These are phyloP conservation scores for Xylariomycetidae sp. DNA, from an alignment of 2,329 filamentous ascomycete genomes.

Conservation along the genomic window DNA sequence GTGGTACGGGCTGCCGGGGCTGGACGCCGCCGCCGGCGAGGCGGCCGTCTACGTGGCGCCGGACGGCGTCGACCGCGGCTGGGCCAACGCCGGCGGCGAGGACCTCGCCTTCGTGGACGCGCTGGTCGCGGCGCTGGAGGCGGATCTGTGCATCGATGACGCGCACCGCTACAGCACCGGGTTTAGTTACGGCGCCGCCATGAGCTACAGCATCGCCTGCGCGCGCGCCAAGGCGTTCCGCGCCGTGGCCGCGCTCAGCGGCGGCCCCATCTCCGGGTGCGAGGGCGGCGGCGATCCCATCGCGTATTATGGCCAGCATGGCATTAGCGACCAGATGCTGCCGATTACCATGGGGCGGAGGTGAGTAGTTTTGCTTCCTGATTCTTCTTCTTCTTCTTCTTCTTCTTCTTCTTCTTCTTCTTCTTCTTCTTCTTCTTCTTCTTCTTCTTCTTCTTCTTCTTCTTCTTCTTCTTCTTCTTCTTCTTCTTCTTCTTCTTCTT, in stretches of 20 bases:
- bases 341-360: slow-evolving; percentile 25
- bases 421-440: too few species aligned
- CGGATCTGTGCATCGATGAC: slow-evolving; percentile 30
- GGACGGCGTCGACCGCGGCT: slow-evolving; percentile 28
- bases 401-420: too few species aligned
- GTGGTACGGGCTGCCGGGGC: slow-evolving; percentile 28
- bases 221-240: slow-evolving; percentile 23
- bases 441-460: too few species aligned
- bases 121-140: slow-evolving; percentile 26
- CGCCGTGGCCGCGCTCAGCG: slow-evolving; percentile 28
- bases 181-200: slow-evolving; percentile 32
- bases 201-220: slow-evolving; percentile 32
- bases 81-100: slow-evolving; percentile 30
- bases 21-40: slow-evolving; percentile 18
- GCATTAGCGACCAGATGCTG: slow-evolving; percentile 29
- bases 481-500: too few species aligned
- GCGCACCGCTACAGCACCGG: slow-evolving; percentile 29
- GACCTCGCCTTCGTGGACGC: slow-evolving; percentile 29
- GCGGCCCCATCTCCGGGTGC: slow-evolving; percentile 25
- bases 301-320: slow-evolving; percentile 28
- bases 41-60: slow-evolving; percentile 31
- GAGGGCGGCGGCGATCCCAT: slow-evolving; percentile 27
- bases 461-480: too few species aligned
- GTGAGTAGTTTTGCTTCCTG: slow-evolving; percentile 7
- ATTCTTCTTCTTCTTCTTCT: too few species aligned